Evolutionary conservation across 2,329 filamentous ascomycete genomes (phyloP).

Genomic region (Aspergillus alliaceus): DNA sequence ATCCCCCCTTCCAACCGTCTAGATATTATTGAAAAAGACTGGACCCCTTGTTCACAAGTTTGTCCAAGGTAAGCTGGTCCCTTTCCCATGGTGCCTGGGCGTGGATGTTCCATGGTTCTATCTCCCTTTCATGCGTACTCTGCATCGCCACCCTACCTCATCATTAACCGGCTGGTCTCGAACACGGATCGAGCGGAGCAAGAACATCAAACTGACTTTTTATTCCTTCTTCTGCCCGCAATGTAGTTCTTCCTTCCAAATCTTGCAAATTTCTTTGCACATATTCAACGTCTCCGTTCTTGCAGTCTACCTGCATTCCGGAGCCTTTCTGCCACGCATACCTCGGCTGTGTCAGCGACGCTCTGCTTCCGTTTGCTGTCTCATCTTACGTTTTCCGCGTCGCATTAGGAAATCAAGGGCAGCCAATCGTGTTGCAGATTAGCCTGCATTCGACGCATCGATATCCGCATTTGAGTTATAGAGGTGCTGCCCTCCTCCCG

Average conservation of each 20-base stretch:
- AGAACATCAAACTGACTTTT: not conserved
- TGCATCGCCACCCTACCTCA: conserved; percentile 1
- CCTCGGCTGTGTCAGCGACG: conserved; percentile 15
- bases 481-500: not conserved
- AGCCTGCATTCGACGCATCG: conserved; percentile 15
- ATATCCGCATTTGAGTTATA: conserved; percentile 9
- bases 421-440: conserved; percentile 10
- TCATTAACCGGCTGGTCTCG: conserved; percentile 5
- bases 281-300: not conserved
- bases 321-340: conserved; percentile 15
- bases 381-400: not conserved
- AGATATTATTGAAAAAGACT: not conserved
- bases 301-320: conserved; percentile 11
- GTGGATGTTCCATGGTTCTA: conserved; percentile 1
- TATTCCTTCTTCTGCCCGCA: not conserved
- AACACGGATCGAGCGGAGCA: conserved; percentile 8
- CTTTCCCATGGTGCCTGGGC: conserved; percentile 1
- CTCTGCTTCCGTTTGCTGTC: conserved; percentile 4
- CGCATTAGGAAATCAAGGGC: conserved; percentile 15
- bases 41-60: not conserved
- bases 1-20: not conserved
- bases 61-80: conserved; percentile 8
- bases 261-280: not conserved
- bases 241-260: not conserved
- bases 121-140: not conserved